Evolutionary conservation across 1,284 basidiomycete genomes (phyloP).

Genomic region (Apiotrichum laibachii): DNA sequence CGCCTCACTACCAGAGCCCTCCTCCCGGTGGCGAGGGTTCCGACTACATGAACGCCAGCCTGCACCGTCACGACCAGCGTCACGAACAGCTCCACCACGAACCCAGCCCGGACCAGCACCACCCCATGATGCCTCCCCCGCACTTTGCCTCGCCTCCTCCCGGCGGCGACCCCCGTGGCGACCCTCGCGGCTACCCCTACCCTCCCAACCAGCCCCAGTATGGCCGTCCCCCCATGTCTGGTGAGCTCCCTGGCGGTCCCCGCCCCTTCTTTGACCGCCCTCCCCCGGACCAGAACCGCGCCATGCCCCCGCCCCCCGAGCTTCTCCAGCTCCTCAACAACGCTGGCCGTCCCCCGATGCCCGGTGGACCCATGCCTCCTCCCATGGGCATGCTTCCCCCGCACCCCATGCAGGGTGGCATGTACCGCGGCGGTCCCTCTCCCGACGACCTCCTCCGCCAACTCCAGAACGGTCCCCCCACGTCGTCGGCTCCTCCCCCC

Average conservation of each 20-base stretch:
- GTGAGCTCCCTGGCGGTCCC: conserved; percentile 4
- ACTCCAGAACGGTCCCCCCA: conserved; percentile 10
- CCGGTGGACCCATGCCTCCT: conserved; percentile 10
- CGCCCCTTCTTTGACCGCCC: conserved; percentile 13
- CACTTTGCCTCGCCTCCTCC: conserved; percentile 19
- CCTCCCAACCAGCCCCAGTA: conserved; percentile 5
- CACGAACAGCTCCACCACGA: conserved; percentile 4
- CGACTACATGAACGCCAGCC: conserved; percentile 13
- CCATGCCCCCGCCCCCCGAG: conserved; percentile 9
- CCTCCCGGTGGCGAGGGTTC: conserved; percentile 5
- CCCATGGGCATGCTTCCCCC: conserved; percentile 25
- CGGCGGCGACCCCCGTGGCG: conserved; percentile 14
- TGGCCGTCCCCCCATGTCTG: conserved; percentile 7
- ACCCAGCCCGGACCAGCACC: conserved; percentile 6
- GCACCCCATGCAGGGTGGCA: conserved; percentile 16
- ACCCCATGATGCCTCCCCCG: conserved; percentile 12
- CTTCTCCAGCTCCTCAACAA: conserved; percentile 34
- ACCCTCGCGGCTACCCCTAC: conserved; percentile 1
- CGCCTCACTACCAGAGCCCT: conserved; percentile 14
- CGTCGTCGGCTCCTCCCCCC: conserved; percentile 6
- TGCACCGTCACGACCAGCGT: conserved; percentile 11
- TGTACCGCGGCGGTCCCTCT: conserved; percentile 16
- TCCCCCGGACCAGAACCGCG: conserved; percentile 2
- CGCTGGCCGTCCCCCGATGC: conserved; percentile 5
- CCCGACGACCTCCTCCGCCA: conserved; percentile 26